These are phyloP conservation scores for Metarhizium humberi DNA, from an alignment of 2,329 filamentous ascomycete genomes.

Conservation along the genomic window DNA sequence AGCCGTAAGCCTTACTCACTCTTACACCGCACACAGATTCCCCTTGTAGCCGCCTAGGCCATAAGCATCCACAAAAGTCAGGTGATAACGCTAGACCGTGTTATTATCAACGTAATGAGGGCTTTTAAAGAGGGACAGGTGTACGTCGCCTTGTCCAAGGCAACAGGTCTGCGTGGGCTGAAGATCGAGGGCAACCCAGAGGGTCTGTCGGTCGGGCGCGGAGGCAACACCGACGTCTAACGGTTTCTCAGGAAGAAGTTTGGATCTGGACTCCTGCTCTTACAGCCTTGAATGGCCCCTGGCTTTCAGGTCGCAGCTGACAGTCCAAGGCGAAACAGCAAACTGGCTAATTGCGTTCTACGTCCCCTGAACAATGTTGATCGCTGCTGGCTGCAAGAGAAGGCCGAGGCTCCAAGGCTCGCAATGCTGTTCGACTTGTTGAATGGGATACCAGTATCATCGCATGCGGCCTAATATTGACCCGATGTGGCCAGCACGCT, in stretches of 20 bases:
- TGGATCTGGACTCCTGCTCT: too few relatives aligned
- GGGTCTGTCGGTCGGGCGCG: neutral
- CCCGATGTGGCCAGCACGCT: too few relatives aligned
- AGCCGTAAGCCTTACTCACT: slow-evolving; percentile 33
- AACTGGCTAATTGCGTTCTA: too few relatives aligned
- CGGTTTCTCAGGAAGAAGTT: neutral
- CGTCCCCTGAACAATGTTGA: too few relatives aligned
- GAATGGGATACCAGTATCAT: too few relatives aligned
- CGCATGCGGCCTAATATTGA: too few relatives aligned
- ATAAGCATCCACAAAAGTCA: slow-evolving; percentile 56
- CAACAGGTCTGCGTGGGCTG: slow-evolving; percentile 10
- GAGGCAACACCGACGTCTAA: neutral
- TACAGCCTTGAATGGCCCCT: too few relatives aligned
- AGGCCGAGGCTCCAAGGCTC: too few relatives aligned
- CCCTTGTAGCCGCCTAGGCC: slow-evolving; percentile 50
- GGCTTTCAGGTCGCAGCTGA: too few relatives aligned
- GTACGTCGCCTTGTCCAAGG: slow-evolving; percentile 37
- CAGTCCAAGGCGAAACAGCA: too few relatives aligned
- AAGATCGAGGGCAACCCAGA: slow-evolving; percentile 7
- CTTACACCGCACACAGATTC: slow-evolving; percentile 49
- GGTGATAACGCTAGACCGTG: slow-evolving; percentile 51
- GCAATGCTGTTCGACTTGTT: too few relatives aligned
- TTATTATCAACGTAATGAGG: slow-evolving; percentile 41
- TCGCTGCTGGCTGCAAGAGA: too few relatives aligned
- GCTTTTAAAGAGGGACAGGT: slow-evolving; percentile 50